Percentiles rank a stretch among this genome's conserved stretches.
These are phyloP conservation scores for Truncatella angustata DNA, from an alignment of 2,329 filamentous ascomycete species.

Conservation along the genomic window DNA sequence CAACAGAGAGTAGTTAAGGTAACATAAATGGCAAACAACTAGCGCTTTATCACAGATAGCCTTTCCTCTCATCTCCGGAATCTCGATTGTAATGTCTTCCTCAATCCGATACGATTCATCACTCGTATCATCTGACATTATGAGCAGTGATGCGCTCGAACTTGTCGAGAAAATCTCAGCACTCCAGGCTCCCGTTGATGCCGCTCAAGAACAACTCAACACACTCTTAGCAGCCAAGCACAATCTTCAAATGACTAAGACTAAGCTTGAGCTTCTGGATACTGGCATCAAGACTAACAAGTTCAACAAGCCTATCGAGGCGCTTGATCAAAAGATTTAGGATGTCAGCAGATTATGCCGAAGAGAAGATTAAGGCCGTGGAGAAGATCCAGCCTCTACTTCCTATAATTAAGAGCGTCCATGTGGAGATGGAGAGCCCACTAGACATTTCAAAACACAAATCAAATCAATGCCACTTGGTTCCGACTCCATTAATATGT, in stretches of 20 bases:
- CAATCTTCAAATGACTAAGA: conserved; percentile 14
- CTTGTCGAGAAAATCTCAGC: conserved; percentile 10
- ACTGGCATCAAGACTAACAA: conserved; percentile 12
- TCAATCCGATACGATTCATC: neutral
- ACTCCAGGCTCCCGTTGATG: conserved; percentile 11
- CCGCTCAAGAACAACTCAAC: conserved; percentile 14
- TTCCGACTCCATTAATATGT: conserved; percentile 16
- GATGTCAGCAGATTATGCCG: conserved; percentile 9
- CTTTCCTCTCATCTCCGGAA: too few relatives aligned
- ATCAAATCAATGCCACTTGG: conserved; percentile 17
- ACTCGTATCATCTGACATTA: neutral
- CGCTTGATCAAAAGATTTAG: conserved; percentile 7
- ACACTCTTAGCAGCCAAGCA: conserved; percentile 11
- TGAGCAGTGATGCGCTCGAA: neutral
- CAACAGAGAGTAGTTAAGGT: too few relatives aligned
- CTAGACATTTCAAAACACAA: conserved; percentile 13
- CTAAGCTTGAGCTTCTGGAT: conserved; percentile 15
- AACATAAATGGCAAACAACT: too few relatives aligned
- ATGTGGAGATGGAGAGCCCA: conserved; percentile 11
- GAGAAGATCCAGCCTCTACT: conserved; percentile 1
- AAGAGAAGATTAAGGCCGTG: conserved; percentile 9
- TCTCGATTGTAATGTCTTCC: neutral
- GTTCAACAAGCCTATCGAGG: neutral
- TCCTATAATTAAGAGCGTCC: neutral
- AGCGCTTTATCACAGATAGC: too few relatives aligned